phyloP scores from a whole-genome alignment of 2,329 filamentous ascomycete species.

The Metarhizium rileyi region DNA sequence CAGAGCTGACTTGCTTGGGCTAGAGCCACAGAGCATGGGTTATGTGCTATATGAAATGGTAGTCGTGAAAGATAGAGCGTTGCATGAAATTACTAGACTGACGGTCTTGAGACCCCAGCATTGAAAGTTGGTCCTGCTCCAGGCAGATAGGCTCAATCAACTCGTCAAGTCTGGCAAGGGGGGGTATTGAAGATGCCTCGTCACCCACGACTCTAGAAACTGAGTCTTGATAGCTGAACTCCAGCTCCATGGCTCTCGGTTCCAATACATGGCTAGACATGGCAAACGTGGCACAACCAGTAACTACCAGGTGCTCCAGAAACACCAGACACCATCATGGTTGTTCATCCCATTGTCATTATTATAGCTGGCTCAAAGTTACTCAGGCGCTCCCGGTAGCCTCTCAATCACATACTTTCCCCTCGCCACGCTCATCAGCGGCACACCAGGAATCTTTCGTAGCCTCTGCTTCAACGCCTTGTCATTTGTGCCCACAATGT shows the following conservation, averaged over 20 bases:
- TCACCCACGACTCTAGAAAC: too few relatives aligned
- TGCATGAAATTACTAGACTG: too few relatives aligned
- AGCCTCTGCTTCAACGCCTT: constrained; percentile 73
- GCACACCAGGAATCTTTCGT: constrained; percentile 59
- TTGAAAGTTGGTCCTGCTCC: too few relatives aligned
- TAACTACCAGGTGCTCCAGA: not conserved
- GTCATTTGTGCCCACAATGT: constrained; percentile 70
- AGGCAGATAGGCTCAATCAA: too few relatives aligned
- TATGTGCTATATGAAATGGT: too few relatives aligned
- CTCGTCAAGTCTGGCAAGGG: too few relatives aligned
- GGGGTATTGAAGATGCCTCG: too few relatives aligned
- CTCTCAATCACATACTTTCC: constrained; percentile 94
- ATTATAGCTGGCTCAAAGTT: constrained; percentile 11
- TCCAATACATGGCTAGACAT: too few relatives aligned
- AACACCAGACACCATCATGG: not conserved
- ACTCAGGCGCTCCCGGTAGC: constrained; percentile 71
- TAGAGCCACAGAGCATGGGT: constrained; percentile 9
- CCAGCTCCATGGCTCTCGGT: not conserved
- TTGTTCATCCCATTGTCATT: not conserved
- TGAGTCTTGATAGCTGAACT: not conserved
- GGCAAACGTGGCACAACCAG: too few relatives aligned
- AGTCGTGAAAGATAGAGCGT: too few relatives aligned
- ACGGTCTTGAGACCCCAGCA: too few relatives aligned
- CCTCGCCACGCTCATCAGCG: constrained; percentile 70
- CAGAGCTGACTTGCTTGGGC: constrained; percentile 12